phyloP scores from a whole-genome alignment of 2,329 filamentous ascomycete species.

The Elsinoe ampelina region DNA sequence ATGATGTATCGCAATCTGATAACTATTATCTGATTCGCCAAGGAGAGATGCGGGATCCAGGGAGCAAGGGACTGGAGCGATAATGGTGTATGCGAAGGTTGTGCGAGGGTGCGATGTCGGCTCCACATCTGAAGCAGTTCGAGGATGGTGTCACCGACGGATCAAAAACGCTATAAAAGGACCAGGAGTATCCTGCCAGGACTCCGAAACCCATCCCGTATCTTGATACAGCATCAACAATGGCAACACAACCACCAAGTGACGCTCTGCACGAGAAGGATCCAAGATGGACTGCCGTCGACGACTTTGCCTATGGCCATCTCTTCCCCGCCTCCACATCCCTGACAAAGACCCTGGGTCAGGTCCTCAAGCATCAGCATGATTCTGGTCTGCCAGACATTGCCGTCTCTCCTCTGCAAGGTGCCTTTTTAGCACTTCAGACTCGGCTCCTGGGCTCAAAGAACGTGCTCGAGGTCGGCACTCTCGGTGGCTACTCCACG shows the following conservation, averaged over 20 bases:
- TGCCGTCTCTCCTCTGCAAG: constrained; percentile 26
- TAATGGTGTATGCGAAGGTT: neutral
- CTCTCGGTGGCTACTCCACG: constrained; percentile 45
- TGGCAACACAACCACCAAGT: neutral
- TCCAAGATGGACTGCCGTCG: constrained; percentile 31
- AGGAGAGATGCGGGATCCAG: neutral
- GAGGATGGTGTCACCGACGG: neutral
- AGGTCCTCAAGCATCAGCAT: constrained; percentile 12
- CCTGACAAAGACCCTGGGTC: constrained; percentile 10
- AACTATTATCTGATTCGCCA: neutral
- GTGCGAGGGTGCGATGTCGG: neutral
- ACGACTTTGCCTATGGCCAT: constrained; percentile 28
- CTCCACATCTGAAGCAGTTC: constrained; percentile 1
- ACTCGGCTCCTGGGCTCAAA: constrained; percentile 18
- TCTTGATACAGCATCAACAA: neutral
- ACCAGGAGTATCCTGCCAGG: neutral
- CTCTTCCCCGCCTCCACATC: constrained; percentile 17
- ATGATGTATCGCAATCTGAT: neutral
- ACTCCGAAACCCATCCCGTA: neutral
- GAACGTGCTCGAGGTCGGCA: constrained; percentile 46
- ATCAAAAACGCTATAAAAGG: neutral
- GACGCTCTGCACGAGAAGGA: constrained; percentile 23
- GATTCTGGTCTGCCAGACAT: constrained; percentile 26
- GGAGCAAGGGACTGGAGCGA: neutral
- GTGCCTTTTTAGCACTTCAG: constrained; percentile 33